Evolutionary conservation across 2,329 filamentous ascomycete species (phyloP), one percentile per base, ranked within the genome.

Genomic region (Cytospora leucostoma): DNA sequence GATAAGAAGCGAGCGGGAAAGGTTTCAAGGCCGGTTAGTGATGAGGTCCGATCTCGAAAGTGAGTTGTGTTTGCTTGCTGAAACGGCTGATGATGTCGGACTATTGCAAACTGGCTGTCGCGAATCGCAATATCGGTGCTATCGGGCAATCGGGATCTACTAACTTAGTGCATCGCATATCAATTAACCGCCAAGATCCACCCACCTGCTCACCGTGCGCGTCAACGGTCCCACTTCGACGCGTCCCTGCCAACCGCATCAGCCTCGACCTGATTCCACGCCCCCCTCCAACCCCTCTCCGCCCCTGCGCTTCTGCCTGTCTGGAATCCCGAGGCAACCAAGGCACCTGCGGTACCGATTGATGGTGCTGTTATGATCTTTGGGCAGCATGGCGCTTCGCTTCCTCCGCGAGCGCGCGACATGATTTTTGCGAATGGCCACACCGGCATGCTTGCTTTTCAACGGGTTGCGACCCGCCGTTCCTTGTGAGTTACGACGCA

Each of bases 361-460:
- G 34, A 64, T 66, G 61, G 47, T 61, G 13, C 35, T 59, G 51
- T 52, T 53, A 65, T 65, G 59, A 56, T 62, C 40, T 40, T 35
- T 61, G 59, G 60, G 27, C 65, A 63, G 53, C 59, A 66, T 65
- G 63, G 63, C 63, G 65, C 65, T 52, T 65, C 38, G 57, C 21
- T 61, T 35, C 32, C 53, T n/a, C 40, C 37, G 13, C 50, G 52
- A 57, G 38, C 52, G 50, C 40, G 44, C 62, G 64, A 61, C 40
- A 66, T 66, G 64, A 66, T 27, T 35, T 15, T 59, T 19, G 32
- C 40, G 21, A 55, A 54, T 52, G 52, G 64, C 58, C 64, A 40
- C n/a, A 40, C 40, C 27, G 64, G 54, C 58, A 32, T 64, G 17
- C 12, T 54, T 58, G 15, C 37, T 56, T 40, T 54, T 34, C 62